Conservation (phyloP, 805 yeast species). For the Yarrowia alimentaria region DNA sequence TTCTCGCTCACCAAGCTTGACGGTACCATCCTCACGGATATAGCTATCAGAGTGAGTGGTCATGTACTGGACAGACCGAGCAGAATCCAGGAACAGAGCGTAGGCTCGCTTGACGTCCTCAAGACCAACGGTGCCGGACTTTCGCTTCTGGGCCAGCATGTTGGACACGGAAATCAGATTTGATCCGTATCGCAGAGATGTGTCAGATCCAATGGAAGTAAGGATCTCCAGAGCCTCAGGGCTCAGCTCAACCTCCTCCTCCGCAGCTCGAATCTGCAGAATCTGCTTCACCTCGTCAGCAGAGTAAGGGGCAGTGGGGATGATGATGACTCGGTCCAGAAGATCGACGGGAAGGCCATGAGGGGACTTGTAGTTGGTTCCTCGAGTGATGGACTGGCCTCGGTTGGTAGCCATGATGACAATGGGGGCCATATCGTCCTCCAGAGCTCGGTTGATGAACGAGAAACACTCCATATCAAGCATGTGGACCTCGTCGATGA, state of each 20-base stretch:
- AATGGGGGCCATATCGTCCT: constrained; percentile 94
- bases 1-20: constrained; percentile 48
- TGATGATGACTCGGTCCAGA: constrained; percentile 88
- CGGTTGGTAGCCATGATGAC: constrained; percentile 98
- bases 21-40: constrained; percentile 77
- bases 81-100: constrained; percentile 80
- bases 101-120: constrained; percentile 85
- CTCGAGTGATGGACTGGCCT: constrained; percentile 90
- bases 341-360: constrained; percentile 97
- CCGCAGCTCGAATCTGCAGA: constrained; percentile 83
- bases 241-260: constrained; percentile 84
- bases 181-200: constrained; percentile 88
- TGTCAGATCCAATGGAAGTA: constrained; percentile 85
- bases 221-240: constrained; percentile 82
- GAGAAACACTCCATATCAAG: constrained; percentile 95
- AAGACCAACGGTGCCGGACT: constrained; percentile 66
- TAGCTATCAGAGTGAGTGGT: constrained; percentile 68
- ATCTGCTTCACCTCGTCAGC: constrained; percentile 85
- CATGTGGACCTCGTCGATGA: constrained; percentile 98
- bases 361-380: constrained; percentile 89
- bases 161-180: constrained; percentile 88
- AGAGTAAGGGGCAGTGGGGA: constrained; percentile 76
- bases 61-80: constrained; percentile 82
- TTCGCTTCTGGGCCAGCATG: constrained; percentile 79
- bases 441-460: constrained; percentile 91